These are phyloP conservation scores for Hypoxylon fragiforme DNA, from an alignment of 495 filamentous ascomycete genomes.

Conservation along the genomic window DNA sequence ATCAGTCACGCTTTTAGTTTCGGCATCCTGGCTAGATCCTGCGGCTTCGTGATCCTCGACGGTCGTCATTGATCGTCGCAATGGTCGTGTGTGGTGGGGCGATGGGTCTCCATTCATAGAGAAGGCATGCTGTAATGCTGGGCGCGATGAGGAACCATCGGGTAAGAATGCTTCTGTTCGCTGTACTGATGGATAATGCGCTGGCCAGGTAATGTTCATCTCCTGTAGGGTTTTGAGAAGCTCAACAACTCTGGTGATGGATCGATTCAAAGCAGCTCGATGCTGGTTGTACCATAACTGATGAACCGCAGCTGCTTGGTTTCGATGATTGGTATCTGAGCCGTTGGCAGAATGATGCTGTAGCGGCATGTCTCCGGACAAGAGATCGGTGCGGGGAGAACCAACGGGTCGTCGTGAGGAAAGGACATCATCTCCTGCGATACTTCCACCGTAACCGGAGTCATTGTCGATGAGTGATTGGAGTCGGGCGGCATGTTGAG, in stretches of 20 bases:
- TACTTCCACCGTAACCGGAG: constrained; percentile 88
- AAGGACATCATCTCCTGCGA: constrained; percentile 47
- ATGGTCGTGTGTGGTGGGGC: constrained; percentile 49
- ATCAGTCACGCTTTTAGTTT: constrained; percentile 59
- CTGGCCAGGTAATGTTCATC: constrained; percentile 90
- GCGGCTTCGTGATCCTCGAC: constrained; percentile 60
- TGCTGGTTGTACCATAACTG: constrained; percentile 81
- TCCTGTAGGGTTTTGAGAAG: constrained; percentile 76
- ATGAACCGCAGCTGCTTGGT: constrained; percentile 52
- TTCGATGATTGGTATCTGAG: constrained; percentile 42
- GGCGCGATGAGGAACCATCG: constrained; percentile 44
- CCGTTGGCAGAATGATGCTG: constrained; percentile 32
- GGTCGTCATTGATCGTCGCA: constrained; percentile 74
- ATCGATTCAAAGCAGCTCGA: constrained; percentile 77
- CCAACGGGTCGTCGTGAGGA: constrained; percentile 37
- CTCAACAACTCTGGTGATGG: constrained; percentile 83
- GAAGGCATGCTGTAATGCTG: constrained; percentile 59
- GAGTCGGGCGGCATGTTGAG: constrained; percentile 66
- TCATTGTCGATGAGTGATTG: constrained; percentile 80
- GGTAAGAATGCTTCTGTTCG: constrained; percentile 52
- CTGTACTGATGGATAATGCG: constrained; percentile 89
- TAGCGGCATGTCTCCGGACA: constrained; percentile 52
- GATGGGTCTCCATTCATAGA: constrained; percentile 45
- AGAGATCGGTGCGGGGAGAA: constrained; percentile 44
- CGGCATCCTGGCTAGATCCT: constrained; percentile 73